Base-by-base conservation (phyloP, 2,329 filamentous ascomycete genomes). In the Fusarium sterilihyphosum region DNA sequence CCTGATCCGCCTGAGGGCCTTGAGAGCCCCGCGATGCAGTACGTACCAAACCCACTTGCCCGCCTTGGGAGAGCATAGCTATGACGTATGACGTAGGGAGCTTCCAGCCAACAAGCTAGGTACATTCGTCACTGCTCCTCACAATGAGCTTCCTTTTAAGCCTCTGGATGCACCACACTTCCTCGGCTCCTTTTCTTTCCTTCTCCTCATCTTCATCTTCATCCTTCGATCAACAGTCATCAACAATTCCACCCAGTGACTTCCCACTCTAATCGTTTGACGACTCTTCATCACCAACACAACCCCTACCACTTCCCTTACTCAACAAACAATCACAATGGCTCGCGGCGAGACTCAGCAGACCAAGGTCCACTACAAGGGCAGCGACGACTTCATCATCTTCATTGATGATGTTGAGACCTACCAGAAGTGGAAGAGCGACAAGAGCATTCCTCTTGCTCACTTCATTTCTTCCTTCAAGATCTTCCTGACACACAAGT, bases 401-500 rank as follows among this genome's bases (percentile, higher is more conserved):
- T 90, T 91, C 77, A 81, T 91, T 57, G 89, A 91, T 73, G 88
- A 90, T 76, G 75, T 82, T 62, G 85, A 93, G 70, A 87, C 88
- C 56, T 91, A 94, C 79, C 87, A 93, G 84, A 92, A 96, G 83
- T 98, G 96, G 96, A 91, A 92, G 87, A 86, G 82, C 9, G 96
- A 98, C 86, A 91, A 90, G 81, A 92, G 89, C 37, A 86, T 96
- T 37, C 93, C 96, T 43, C 86, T 98, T 54, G 89, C 93, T 4
- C 92, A 98, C 79, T 95, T 99, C 65, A 89, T 98, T 64, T 94
- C 92, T 67, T 89, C 93, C 13, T 98, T 94, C 88, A 94, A 97
- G 88, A 88, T 99, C 80, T 97, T 98, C 80, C 86, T 93, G 49
- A 97, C 95, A 41, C 93, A 97, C 87, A 93, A 92, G 95, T 98